Percentiles rank a stretch among this genome's conserved stretches.
phyloP scores from a whole-genome alignment of 2,329 filamentous ascomycete species.

The Cordyceps cateniannulata region DNA sequence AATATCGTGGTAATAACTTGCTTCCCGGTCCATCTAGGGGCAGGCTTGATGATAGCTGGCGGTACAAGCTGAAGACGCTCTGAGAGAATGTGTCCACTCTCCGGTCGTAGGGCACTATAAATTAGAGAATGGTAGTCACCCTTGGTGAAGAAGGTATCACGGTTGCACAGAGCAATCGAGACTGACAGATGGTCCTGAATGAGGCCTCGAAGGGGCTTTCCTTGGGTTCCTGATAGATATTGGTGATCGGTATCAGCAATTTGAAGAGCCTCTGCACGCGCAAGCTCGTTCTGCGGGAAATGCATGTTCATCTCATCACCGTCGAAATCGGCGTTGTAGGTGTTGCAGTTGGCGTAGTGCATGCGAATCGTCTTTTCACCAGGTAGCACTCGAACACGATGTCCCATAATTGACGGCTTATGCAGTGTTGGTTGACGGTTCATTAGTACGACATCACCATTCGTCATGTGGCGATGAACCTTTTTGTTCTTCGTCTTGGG shows the following conservation, averaged over 20 bases:
- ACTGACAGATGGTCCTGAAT: conserved; percentile 99
- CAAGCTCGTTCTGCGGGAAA: conserved; percentile 95
- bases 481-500: conserved; percentile 86
- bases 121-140: conserved; percentile 91
- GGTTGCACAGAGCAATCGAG: conserved; percentile 81
- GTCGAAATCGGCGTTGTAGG: conserved; percentile 98
- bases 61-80: conserved; percentile 75
- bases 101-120: conserved; percentile 82
- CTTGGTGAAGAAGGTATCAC: conserved; percentile 83
- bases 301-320: conserved; percentile 99
- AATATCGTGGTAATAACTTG: conserved; percentile 90
- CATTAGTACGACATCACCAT: conserved; percentile 97
- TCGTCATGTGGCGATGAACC: conserved; percentile 90
- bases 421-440: conserved; percentile 97
- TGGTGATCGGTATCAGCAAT: conserved; percentile 97
- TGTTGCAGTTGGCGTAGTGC: conserved; percentile 99
- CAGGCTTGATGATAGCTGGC: conserved; percentile 77
- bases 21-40: conserved; percentile 86
- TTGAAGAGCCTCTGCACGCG: conserved; percentile 83
- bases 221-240: conserved; percentile 88
- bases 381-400: conserved; percentile 83
- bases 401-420: conserved; percentile 98
- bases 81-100: conserved; percentile 78
- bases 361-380: conserved; percentile 97
- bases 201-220: conserved; percentile 87